Evolutionary conservation across 352 stramenopile genomes (phyloP).

Genomic region (Globisporangium cederbergense): DNA sequence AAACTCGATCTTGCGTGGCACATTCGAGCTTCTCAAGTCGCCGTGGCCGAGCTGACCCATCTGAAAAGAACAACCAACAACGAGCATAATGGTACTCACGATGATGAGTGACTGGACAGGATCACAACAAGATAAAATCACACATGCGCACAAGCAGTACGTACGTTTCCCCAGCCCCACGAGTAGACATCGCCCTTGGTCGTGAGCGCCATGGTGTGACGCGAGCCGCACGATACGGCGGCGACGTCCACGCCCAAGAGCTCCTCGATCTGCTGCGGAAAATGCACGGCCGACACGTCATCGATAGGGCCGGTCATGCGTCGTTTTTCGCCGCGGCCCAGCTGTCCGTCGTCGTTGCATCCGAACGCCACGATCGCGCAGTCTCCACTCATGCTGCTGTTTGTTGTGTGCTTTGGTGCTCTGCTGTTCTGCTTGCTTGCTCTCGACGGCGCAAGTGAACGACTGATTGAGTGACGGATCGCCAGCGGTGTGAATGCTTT

Average conservation of each 20-base stretch:
- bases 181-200: slow-evolving; percentile 57
- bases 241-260: slow-evolving; percentile 51
- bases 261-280: slow-evolving; percentile 53
- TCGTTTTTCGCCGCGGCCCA: slow-evolving; percentile 67
- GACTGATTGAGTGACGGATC: not conserved
- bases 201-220: slow-evolving; percentile 79
- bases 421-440: not conserved
- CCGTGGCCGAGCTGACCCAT: slow-evolving; percentile 80
- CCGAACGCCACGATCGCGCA: slow-evolving; percentile 67
- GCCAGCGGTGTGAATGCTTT: not conserved
- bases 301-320: slow-evolving; percentile 53
- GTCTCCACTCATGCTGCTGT: slow-evolving; percentile 6
- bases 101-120: not conserved
- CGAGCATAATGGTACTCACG: not conserved
- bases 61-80: slow-evolving; percentile 21
- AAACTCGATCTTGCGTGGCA: slow-evolving; percentile 56
- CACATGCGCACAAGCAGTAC: slow-evolving; percentile 19
- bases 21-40: slow-evolving; percentile 69
- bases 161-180: slow-evolving; percentile 77
- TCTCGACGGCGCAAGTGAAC: not conserved
- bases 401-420: not conserved
- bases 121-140: not conserved
- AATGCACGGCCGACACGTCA: slow-evolving; percentile 72
- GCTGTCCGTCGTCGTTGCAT: slow-evolving; percentile 82
- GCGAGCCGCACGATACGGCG: slow-evolving; percentile 75